Conservation (phyloP, 2,329 filamentous ascomycete genomes). For the Fusarium acutatum region DNA sequence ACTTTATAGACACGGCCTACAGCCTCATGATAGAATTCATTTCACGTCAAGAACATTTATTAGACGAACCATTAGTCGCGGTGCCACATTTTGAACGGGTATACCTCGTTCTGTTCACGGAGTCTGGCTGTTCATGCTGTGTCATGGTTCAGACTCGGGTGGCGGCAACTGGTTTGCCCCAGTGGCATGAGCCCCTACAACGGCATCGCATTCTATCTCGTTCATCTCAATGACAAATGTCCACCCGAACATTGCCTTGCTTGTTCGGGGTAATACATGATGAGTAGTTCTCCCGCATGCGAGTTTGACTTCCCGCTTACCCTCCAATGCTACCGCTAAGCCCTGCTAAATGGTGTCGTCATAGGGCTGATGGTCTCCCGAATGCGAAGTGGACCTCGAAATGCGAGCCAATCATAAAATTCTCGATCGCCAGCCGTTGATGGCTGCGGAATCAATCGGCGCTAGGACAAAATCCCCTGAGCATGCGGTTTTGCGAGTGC, state of each 20-base stretch:
- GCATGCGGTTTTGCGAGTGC: not conserved
- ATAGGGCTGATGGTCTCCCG: constrained; percentile 1
- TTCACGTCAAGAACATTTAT: not conserved
- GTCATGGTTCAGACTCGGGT: not conserved
- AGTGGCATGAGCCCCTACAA: not conserved
- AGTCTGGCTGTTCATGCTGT: not conserved
- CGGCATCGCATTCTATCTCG: rapidly evolving
- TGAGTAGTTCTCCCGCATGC: not conserved
- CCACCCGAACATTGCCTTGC: not conserved
- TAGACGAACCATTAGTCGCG: rapidly evolving
- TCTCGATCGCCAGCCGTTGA: not conserved
- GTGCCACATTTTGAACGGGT: rapidly evolving
- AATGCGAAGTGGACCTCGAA: not conserved
- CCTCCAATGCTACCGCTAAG: not conserved
- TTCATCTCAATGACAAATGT: no score
- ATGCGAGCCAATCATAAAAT: not conserved
- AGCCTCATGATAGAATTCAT: not conserved
- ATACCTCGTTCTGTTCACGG: not conserved
- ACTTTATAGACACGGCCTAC: not conserved
- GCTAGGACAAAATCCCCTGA: not conserved
- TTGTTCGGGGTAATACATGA: rapidly evolving
- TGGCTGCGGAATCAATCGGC: not conserved
- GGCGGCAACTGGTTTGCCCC: not conserved
- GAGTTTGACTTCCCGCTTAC: not conserved
- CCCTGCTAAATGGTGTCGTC: constrained; percentile 1